These are phyloP conservation scores for Marasmius fiardii DNA, from an alignment of 1,284 basidiomycete genomes.

Conservation along the genomic window DNA sequence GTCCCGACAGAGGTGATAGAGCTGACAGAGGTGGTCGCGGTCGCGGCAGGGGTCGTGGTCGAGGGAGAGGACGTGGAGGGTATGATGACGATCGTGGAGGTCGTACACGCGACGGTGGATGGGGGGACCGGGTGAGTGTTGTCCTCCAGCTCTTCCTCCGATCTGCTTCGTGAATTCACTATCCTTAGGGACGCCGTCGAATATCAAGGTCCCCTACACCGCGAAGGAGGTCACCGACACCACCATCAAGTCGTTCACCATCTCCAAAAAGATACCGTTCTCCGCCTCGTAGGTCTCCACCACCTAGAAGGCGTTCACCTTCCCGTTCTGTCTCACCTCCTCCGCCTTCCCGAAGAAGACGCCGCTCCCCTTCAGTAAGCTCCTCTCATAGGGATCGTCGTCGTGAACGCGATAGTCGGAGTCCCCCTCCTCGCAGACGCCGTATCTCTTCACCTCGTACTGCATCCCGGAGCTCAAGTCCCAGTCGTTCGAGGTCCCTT, in stretches of 20 bases:
- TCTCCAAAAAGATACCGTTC: constrained; percentile 30
- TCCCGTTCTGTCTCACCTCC: constrained; percentile 42
- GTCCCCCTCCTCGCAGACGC: constrained; percentile 55
- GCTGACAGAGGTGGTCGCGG: constrained; percentile 33
- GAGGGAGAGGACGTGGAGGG: constrained; percentile 23
- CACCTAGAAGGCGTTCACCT: constrained; percentile 17
- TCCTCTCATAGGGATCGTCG: constrained; percentile 37
- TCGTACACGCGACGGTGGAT: constrained; percentile 33
- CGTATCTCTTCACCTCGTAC: constrained; percentile 41
- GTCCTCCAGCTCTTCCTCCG: constrained; percentile 5
- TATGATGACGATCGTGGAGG: constrained; percentile 40
- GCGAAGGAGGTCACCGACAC: constrained; percentile 43
- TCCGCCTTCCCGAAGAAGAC: constrained; percentile 45
- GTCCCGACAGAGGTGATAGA: constrained; percentile 45
- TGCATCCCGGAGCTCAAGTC: constrained; percentile 18
- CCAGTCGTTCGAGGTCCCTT: constrained; percentile 41
- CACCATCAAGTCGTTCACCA: constrained; percentile 31
- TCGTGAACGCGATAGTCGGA: constrained; percentile 45
- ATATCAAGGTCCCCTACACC: constrained; percentile 28
- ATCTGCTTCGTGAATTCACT: constrained; percentile 16
- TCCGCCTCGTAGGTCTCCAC: constrained; percentile 34
- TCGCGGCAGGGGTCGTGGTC: constrained; percentile 40
- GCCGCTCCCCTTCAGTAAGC: constrained; percentile 41
- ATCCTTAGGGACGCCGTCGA: constrained; percentile 15
- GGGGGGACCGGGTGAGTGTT: constrained; percentile 29